Evolutionary conservation across 2,329 filamentous ascomycete species (phyloP), one percentile per base, ranked within the genome.

Genomic region (Microsporum ferrugineum): DNA sequence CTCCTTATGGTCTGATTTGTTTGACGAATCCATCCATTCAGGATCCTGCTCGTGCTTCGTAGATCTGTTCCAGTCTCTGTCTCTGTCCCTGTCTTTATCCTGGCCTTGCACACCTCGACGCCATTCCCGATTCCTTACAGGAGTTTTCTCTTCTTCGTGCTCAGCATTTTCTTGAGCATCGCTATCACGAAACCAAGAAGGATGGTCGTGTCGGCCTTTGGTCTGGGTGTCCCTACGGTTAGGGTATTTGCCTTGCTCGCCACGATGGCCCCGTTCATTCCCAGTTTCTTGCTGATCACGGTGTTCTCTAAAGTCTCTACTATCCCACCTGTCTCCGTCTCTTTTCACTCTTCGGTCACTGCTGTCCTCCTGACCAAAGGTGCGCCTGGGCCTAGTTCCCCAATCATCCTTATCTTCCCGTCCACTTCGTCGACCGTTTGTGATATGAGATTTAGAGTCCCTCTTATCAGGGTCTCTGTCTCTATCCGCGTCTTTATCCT

Each of bases 11-110:
- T 89, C 87, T 62, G 87, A 86, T 27, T 80, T 75, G 51, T 79
- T 80, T 14, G 85, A 84, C 62, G 86, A 82, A 70, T 95, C 90
- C 73, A 96, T 80, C 92, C 91, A 96, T 73, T 96, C 91, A 3
- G 92, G 91, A 58, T 95, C 89, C 65, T 88, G 85, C 70, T 95
- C 90, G 65, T 82, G 73, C 64, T 79, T 82, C 43, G 72, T 76
- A 60, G 78, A 77, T 56, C 79, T 73, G 61, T 74, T 79, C 80
- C 80, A 83, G 45, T 83, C 81, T 59, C 80, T 53, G 45, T 83
- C 81, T 59, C 80, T 53, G 45, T 83, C 81, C 58, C 80, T 76
- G 27, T 57, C 38, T n/a, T 10, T 53, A 61, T 84, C 81, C 61
- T 70, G 68, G 51, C 73, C 73, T 59, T 77, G 75, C 68, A 71